Conservation (phyloP, 2,329 filamentous ascomycete genomes). For the Hypoxylon sp. region DNA sequence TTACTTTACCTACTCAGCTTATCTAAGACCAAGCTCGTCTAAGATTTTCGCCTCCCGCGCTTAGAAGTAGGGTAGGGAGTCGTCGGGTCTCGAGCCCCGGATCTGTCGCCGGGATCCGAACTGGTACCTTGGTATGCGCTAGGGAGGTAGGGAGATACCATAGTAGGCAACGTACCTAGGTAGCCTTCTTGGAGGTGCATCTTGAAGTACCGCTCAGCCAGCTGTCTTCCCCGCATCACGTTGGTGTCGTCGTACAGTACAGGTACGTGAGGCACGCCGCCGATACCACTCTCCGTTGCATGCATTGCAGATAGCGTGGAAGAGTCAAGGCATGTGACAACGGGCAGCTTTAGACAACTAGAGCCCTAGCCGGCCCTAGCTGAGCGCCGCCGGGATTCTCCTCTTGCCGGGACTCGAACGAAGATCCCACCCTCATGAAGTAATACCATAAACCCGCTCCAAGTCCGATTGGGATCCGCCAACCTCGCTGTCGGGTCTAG, state of each 20-base stretch:
- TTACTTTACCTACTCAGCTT: constrained; percentile 17
- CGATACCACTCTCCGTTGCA: constrained; percentile 6
- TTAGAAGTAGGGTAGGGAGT: too few species aligned
- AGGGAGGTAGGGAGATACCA: too few species aligned
- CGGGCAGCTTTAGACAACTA: constrained; percentile 4
- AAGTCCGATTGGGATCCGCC: constrained; percentile 20
- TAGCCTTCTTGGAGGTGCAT: constrained; percentile 2
- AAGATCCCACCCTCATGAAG: constrained; percentile 23
- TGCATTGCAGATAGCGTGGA: constrained; percentile 12
- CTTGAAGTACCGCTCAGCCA: constrained; percentile 25
- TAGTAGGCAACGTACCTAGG: too few species aligned
- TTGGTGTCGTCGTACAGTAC: not conserved
- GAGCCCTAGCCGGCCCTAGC: constrained; percentile 1
- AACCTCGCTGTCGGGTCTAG: constrained; percentile 10
- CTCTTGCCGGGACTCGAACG: constrained; percentile 1
- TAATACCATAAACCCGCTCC: constrained; percentile 26
- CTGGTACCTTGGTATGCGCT: not conserved
- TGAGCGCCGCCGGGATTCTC: not conserved
- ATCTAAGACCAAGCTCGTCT: too few species aligned
- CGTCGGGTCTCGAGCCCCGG: constrained; percentile 3
- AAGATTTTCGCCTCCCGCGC: not conserved
- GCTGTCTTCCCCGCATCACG: constrained; percentile 24
- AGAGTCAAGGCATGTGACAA: constrained; percentile 26
- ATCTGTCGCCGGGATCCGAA: not conserved
- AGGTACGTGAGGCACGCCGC: constrained; percentile 12